phyloP scores from a whole-genome alignment of 768 basidiomycete genomes.

The Termitomyces sp. region DNA sequence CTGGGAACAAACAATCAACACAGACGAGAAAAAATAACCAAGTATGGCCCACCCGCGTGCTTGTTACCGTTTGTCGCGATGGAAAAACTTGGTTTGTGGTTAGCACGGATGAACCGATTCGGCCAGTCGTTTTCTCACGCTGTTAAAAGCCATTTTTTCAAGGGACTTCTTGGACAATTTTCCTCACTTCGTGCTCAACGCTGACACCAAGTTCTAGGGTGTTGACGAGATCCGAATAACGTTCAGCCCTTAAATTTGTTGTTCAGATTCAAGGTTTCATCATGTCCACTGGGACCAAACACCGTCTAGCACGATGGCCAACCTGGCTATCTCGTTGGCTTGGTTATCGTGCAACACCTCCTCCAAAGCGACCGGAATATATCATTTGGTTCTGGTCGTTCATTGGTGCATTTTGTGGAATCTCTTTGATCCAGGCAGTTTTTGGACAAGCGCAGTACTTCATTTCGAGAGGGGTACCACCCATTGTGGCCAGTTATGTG shows the following conservation, averaged over 20 bases:
- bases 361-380: slow-evolving; percentile 26
- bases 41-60: background rate
- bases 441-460: slow-evolving; percentile 47
- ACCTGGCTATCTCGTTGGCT: slow-evolving; percentile 36
- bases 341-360: slow-evolving; percentile 34
- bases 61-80: background rate
- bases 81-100: background rate
- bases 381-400: slow-evolving; percentile 49
- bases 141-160: background rate
- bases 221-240: background rate
- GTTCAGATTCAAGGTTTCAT: background rate
- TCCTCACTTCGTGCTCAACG: background rate
- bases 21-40: background rate
- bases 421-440: slow-evolving; percentile 44
- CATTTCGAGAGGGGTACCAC: slow-evolving; percentile 36
- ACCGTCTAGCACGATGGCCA: slow-evolving; percentile 30
- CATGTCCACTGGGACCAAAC: background rate
- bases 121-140: background rate
- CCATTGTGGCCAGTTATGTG: slow-evolving; percentile 45
- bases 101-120: background rate
- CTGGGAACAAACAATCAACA: background rate
- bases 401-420: slow-evolving; percentile 44
- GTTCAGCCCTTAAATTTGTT: too few relatives aligned
- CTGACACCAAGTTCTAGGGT: background rate
- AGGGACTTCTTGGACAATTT: background rate